Base-by-base conservation (phyloP, 2,329 filamentous ascomycete species). In the Fusarium metavorans region DNA sequence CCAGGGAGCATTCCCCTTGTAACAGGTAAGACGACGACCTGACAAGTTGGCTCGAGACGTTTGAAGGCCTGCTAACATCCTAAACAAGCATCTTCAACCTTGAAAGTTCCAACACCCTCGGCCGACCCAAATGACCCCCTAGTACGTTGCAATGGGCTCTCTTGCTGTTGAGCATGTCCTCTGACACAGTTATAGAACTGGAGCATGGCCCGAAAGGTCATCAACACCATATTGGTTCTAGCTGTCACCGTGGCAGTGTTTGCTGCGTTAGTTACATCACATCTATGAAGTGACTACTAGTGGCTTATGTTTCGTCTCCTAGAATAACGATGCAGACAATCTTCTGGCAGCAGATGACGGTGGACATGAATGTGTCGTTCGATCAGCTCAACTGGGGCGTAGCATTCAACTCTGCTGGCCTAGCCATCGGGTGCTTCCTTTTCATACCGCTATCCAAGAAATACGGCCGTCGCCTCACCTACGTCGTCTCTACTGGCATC, bases 401-500 rank as follows among this genome's bases (percentile, higher is more conserved):
- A 5, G 78, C 81, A 6, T 71, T 72, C 23, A 78, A 80, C 54
- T 68, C 75, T 1, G 78, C 76, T 0, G 81, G 81, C 1, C 74
- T 82, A 2, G 80, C 80, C 5, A 61, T 80, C 2, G 79, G 79
- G 6, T 79, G 81, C 52, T 69, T 81, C 2, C 60, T 82, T 35
- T 79, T 82, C 57, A 76, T 83, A 18, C 81, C 81, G 0, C 73
- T 83, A 8, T 74, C 80, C 1, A 74, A 77, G 50, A 82, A 81
- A 27, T 82, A 81, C 48, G 82, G 81, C 4, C 74, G 80, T 0
- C 67, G 81, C 0, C 71, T 76, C 0, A 68, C 76, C 2, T 83
- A 83, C 7, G 64, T 83, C n/a, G 65, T 64, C 0, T 74, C 72
- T 0, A 74, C 67, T 0, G 71, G 57, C 0, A 34, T 66, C 1